Conservation (phyloP, 805 yeast genomes). For the Yamadazyma sp. region DNA sequence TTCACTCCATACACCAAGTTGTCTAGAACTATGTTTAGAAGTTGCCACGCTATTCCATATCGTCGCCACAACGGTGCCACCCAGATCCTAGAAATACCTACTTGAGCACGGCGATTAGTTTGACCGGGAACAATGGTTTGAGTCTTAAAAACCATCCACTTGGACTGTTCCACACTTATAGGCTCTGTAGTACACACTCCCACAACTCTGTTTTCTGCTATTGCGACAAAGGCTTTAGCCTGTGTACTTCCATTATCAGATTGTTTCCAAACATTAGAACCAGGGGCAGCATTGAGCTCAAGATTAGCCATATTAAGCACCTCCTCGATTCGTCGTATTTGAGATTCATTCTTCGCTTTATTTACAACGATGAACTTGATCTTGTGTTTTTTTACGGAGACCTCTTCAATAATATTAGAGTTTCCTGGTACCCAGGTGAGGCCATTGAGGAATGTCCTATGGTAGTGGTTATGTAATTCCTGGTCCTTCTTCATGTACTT, state of each 20-base stretch:
- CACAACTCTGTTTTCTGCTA: slow-evolving; percentile 47
- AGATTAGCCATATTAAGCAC: slow-evolving; percentile 55
- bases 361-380: slow-evolving; percentile 23
- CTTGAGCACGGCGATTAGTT: slow-evolving; percentile 29
- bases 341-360: slow-evolving; percentile 20
- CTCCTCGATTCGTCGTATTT: slow-evolving; percentile 26
- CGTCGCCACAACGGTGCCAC: slow-evolving; percentile 48
- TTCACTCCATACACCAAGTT: slow-evolving; percentile 50
- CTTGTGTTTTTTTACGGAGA: slow-evolving; percentile 6
- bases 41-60: slow-evolving; percentile 46
- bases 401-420: background rate
- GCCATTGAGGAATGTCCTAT: slow-evolving; percentile 49
- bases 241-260: slow-evolving; percentile 1
- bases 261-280: slow-evolving; percentile 31
- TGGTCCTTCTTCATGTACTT: slow-evolving; percentile 41
- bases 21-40: slow-evolving; percentile 45
- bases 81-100: slow-evolving; percentile 46
- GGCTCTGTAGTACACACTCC: slow-evolving; percentile 59
- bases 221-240: slow-evolving; percentile 47
- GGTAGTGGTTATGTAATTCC: slow-evolving; percentile 53
- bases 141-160: slow-evolving; percentile 60
- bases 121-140: slow-evolving; percentile 51
- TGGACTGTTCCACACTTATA: slow-evolving; percentile 33
- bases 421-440: slow-evolving; percentile 38
- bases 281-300: slow-evolving; percentile 56